Base-by-base conservation (phyloP, 1,139 yeast genomes). In the Candida anutae region DNA sequence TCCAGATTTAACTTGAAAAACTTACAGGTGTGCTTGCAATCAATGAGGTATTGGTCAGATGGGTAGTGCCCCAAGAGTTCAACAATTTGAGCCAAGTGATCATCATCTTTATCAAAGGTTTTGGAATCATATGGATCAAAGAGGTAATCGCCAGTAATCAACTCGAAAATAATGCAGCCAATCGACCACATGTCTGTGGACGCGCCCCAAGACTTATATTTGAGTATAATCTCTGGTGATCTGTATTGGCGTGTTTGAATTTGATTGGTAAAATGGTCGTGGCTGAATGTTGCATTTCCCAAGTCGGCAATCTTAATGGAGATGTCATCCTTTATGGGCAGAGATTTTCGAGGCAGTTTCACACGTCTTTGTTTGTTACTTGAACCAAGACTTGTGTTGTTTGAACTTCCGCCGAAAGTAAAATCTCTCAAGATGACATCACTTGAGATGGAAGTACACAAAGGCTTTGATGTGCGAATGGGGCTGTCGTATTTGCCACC, bases 161-260 rank as follows among this genome's bases (percentile, higher is more conserved):
- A 62, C 54, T 84, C 95, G 50, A 84, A 84, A 5, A 79, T 59
- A 43, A 85, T 63, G 55, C 95, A 84, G 0, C 88, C 94, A 48
- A 77, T 60, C 21, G 88, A 77, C 95, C 95, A 84, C 26, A 81
- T 61, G 49, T 84, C 95, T 1, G 87, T 74, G 27, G 82, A 73
- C 24, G 87, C 81, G 9, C 95, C 94, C 94, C 94, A 84, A 13
- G 64, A 50, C 12, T 75, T 66, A 26, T 87, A 82, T 27, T 77
- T 54, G 29, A 72, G 60, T 15, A 71, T 55, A 22, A 82, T 78
- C 50, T 84, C 95, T 0, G 94, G 94, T 1, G 93, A 69, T 21
- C 95, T 59, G 50, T 84, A 84, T 49, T 84, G 94, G 25, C 95
- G 62, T 1, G 95, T 84, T 53, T 84, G 94, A 38, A 84, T 82